These are phyloP conservation scores for Cinchona pubescens DNA, from an alignment of 257 asterid species.

Conservation along the genomic window DNA sequence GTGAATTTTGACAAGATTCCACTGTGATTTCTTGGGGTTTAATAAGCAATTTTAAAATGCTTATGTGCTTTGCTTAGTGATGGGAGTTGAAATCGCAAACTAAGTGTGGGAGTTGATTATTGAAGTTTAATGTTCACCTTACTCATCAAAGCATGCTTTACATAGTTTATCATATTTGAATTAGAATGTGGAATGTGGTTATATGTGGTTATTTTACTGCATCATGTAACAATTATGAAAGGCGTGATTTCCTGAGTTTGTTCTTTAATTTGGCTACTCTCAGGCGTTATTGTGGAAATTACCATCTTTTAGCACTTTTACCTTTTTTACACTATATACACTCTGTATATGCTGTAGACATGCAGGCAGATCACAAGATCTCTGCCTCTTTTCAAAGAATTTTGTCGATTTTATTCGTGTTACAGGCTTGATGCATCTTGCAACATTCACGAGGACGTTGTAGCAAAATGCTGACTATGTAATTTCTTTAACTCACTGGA, in stretches of 20 bases:
- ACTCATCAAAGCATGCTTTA: background rate
- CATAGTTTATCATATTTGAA: background rate
- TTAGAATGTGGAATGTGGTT: background rate
- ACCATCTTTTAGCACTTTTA: background rate
- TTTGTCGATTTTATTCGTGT: background rate
- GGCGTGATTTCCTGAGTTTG: background rate
- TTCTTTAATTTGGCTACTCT: constrained; percentile 1
- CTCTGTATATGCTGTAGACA: background rate
- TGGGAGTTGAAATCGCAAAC: background rate
- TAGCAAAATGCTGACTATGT: background rate
- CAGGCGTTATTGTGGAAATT: background rate
- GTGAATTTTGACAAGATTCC: background rate
- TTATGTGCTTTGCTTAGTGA: background rate
- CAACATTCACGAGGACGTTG: background rate
- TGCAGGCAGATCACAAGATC: background rate
- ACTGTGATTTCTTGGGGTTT: background rate
- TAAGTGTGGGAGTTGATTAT: background rate
- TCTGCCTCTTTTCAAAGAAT: background rate
- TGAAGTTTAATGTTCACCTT: background rate
- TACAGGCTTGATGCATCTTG: background rate
- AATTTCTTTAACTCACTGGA: background rate
- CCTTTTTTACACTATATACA: background rate
- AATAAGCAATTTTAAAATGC: no score
- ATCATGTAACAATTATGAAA: constrained; percentile 7
- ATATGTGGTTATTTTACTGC: no score